Conservation (phyloP, 163 green algal genomes). For the Volvox carteri region DNA sequence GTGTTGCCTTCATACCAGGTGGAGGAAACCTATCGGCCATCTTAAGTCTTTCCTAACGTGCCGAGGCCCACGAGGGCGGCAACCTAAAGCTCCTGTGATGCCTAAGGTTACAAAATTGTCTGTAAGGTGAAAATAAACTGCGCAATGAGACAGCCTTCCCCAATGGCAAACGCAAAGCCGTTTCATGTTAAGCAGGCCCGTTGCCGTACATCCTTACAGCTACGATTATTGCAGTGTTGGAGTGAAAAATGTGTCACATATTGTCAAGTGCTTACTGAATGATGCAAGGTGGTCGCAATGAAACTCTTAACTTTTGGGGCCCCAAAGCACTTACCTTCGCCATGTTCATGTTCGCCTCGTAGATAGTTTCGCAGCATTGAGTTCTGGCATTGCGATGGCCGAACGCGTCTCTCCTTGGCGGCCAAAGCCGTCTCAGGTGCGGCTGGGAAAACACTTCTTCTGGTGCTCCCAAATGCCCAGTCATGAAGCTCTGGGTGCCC, state of each 20-base stretch:
- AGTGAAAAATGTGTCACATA: background rate
- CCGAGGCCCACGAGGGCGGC: background rate
- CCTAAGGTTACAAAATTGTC: background rate
- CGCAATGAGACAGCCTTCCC: background rate
- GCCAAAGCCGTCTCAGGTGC: slow-evolving; percentile 39
- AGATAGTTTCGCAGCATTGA: background rate
- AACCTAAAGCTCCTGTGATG: background rate
- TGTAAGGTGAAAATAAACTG: background rate
- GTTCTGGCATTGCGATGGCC: background rate
- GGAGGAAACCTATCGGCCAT: slow-evolving; percentile 73
- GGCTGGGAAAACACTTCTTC: background rate
- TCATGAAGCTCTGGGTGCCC: background rate
- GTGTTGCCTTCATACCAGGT: slow-evolving; percentile 76
- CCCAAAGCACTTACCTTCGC: slow-evolving; percentile 2
- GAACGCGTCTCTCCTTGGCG: slow-evolving; percentile 30
- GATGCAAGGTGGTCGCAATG: background rate
- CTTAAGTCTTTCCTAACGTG: background rate
- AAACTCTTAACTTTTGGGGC: background rate
- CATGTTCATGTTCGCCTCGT: background rate
- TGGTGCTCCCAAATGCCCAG: background rate
- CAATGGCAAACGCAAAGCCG: background rate
- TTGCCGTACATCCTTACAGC: slow-evolving; percentile 5
- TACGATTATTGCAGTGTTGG: background rate
- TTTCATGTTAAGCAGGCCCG: background rate
- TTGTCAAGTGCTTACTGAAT: background rate